Evolutionary conservation across 202 grass and related monocot species (phyloP).

Genomic region (Zizania palustris): DNA sequence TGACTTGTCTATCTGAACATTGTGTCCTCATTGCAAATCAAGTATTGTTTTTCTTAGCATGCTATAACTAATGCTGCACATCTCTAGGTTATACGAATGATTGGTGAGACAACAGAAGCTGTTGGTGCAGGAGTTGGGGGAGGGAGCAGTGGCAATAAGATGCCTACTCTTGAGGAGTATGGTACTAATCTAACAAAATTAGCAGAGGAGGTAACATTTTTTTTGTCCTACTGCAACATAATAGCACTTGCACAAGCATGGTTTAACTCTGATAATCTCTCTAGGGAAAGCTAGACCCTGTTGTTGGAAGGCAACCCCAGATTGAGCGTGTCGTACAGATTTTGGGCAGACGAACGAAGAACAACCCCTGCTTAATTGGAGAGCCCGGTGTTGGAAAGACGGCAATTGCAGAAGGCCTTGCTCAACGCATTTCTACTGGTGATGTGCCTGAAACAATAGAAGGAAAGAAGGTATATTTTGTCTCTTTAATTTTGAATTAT

Average conservation of each 20-base stretch:
- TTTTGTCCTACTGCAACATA: not conserved
- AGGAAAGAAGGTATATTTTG: constrained; percentile 71
- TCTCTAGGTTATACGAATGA: constrained; percentile 75
- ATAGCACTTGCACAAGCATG: not conserved
- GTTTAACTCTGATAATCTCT: constrained; percentile 17
- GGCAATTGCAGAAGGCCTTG: constrained; percentile 88
- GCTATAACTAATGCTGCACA: constrained; percentile 8
- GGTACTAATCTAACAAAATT: constrained; percentile 84
- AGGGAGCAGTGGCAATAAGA: constrained; percentile 77
- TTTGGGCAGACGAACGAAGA: constrained; percentile 78
- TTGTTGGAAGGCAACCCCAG: constrained; percentile 76
- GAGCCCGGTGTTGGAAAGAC: constrained; percentile 93
- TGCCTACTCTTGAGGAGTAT: constrained; percentile 83
- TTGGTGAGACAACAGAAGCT: constrained; percentile 77
- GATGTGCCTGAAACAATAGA: constrained; percentile 95
- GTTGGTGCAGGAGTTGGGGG: constrained; percentile 87
- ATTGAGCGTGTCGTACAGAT: constrained; percentile 82
- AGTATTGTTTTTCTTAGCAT: constrained; percentile 13
- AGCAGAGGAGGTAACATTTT: constrained; percentile 73
- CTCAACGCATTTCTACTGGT: constrained; percentile 69
- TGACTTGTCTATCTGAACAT: constrained; percentile 1
- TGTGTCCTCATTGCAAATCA: constrained; percentile 23
- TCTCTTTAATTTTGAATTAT: constrained; percentile 11
- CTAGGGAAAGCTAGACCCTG: constrained; percentile 83
- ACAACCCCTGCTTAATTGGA: constrained; percentile 89